Evolutionary conservation across 148 eudicot species (phyloP), one percentile per base, ranked within the genome.

Genomic region (Nepenthes mirabilis): DNA sequence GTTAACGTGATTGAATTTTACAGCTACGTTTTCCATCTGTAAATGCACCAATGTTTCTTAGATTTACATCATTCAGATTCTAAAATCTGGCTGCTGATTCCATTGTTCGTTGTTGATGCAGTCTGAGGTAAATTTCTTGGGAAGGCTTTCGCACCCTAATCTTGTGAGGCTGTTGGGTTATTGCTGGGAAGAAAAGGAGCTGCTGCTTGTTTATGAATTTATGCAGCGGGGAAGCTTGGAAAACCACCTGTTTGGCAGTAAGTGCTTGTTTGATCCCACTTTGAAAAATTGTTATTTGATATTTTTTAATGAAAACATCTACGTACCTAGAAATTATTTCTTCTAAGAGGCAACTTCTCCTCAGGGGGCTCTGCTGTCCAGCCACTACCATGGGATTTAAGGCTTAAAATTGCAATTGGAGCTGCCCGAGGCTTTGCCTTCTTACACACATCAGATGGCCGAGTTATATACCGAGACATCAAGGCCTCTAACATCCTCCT

Each of bases 171-270:
- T 91, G 34, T 70, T 87, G 59, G 95, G 97, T 23, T 91, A 82
- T 68, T 83, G 87, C 58, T 79, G 77, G 80, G 97, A 87, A 35
- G 84, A 81, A 5, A 49, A 63, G 55, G 95, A 91, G 68, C 73
- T 91, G 37, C 75, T 91, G 34, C 95, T 91, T 68, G 80, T 91
- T 23, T 91, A 87, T 45, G 97, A 91, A 52, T 87, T 77, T 40
- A 81, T 91, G 95, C 91, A 79, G 53, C 72, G 73, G 47, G 91
- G 95, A 55, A 84, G 95, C 79, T 76, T 91, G 68, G 97, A 91
- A 60, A 84, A 87, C 65, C 95, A 87, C 64, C 82, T 91, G 9
- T 91, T 87, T 52, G 84, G 90, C 73, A 69, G 97, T 90, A 86
- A 80, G 94, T 45, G 13, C 52, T 49, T 49, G 14, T 12, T 11